Evolutionary conservation across 2,329 filamentous ascomycete genomes (phyloP), one percentile per base, ranked within the genome.

Genomic region (Calonectria henricotiae): DNA sequence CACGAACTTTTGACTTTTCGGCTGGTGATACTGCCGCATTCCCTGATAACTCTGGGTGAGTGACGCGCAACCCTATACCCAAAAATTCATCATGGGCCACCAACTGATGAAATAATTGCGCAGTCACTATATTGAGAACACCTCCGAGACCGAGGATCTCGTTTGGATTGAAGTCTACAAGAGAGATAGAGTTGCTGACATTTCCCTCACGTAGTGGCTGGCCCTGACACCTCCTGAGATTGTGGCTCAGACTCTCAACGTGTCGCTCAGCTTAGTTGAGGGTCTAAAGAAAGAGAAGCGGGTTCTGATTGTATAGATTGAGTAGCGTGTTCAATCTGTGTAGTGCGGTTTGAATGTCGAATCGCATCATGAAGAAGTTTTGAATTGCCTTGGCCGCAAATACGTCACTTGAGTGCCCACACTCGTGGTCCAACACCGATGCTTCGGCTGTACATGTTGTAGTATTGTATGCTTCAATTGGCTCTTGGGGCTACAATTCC

Each of bases 161-260:
- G 85, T 91, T 5, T 93, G 89, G 88, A 88, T 93, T 35, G 91
- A 93, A 78, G 87, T 93, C 20, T 93, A 92, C 84, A 92, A 91
- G 82, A 89, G 87, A 47, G 90, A 93, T 71, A 86, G 88, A 2
- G 90, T 93, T 1, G 89, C 88, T 0, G 91, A 93, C 76, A 91
- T 93, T 71, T 87, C 89, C 0, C 79, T 93, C 49, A 90, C 88
- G 0, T 91, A 93, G 79, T 94, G 91, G 91, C 83, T 94, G 44
- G 91, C 91, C 1, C 82, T 93, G 62, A 93, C 91, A 0, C 91
- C 91, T 0, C 83, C 88, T 0, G 87, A 90, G 58, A 86, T 92
- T 62, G 90, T 92, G 17, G 88, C 89, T 0, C 85, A 89, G 79
- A 86, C 86, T 2, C 82, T 92, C 15, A 91, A 90, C 75, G 86